These are phyloP conservation scores for Flaveria linearis DNA, from an alignment of 129 eudicot species.

Conservation along the genomic window DNA sequence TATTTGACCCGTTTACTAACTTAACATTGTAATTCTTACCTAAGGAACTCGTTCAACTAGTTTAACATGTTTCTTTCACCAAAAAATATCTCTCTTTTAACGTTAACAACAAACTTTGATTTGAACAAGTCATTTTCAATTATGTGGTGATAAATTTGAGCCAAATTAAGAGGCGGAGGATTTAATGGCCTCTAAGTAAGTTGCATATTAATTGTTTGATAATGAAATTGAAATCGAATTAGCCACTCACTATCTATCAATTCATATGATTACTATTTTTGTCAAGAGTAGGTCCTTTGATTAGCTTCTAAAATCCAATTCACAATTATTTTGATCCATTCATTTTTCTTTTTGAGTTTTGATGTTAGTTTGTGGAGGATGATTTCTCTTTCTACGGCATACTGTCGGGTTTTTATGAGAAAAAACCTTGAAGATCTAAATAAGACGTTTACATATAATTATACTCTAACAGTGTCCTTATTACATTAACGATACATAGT, in stretches of 20 bases:
- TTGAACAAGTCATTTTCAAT: background rate
- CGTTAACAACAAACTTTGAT: background rate
- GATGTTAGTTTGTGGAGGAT: background rate
- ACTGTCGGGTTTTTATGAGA: background rate
- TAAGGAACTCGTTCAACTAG: too few relatives aligned
- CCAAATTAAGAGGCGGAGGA: slow-evolving; percentile 36
- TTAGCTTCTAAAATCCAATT: background rate
- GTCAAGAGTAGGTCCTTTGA: slow-evolving; percentile 10
- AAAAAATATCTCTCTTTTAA: too few relatives aligned
- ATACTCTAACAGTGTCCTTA: background rate
- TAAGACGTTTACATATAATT: background rate
- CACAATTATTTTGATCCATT: background rate
- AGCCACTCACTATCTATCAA: background rate
- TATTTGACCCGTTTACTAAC: too few relatives aligned
- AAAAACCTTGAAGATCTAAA: background rate
- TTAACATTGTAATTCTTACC: too few relatives aligned
- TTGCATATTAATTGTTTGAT: slow-evolving; percentile 25
- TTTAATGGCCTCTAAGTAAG: slow-evolving; percentile 28
- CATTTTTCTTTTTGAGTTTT: background rate
- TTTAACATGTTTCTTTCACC: too few relatives aligned
- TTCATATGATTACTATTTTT: background rate
- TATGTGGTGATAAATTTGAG: background rate
- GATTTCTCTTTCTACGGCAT: background rate
- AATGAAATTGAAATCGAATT: slow-evolving; percentile 21
- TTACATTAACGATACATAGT: background rate